These are phyloP conservation scores for Aphanomyces cochlioides DNA, from an alignment of 352 stramenopile genomes.

Conservation along the genomic window DNA sequence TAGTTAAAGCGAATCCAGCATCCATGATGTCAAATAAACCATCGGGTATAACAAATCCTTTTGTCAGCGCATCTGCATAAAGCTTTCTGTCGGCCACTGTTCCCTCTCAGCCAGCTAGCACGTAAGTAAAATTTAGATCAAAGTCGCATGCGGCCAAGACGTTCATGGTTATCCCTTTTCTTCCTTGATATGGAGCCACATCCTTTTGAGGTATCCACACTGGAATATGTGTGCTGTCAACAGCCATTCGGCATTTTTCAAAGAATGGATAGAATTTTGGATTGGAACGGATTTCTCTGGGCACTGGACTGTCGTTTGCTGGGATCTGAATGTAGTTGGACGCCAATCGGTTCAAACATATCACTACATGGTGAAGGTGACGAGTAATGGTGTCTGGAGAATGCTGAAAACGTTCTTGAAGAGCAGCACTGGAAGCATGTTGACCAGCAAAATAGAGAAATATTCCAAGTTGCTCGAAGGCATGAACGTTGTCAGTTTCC, in stretches of 20 bases:
- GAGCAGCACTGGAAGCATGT: too few relatives aligned
- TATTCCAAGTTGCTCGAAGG: too few relatives aligned
- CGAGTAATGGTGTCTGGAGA: background rate
- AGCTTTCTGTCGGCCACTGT: slow-evolving; percentile 11
- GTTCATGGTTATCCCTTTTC: slow-evolving; percentile 29
- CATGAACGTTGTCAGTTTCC: too few relatives aligned
- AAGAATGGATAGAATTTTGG: too few relatives aligned
- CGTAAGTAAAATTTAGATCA: slow-evolving; percentile 25
- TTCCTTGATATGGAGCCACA: slow-evolving; percentile 15
- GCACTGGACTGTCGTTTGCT: too few relatives aligned
- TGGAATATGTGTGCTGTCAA: background rate
- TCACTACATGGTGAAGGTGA: too few relatives aligned
- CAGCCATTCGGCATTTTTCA: too few relatives aligned
- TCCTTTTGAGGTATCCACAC: background rate
- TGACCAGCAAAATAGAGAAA: too few relatives aligned
- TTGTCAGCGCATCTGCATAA: background rate
- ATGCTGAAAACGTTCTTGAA: too few relatives aligned
- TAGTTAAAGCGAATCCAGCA: background rate
- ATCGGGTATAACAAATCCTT: background rate
- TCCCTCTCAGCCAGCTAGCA: slow-evolving; percentile 20
- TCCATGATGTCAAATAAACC: slow-evolving; percentile 4
- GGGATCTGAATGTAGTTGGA: too few relatives aligned
- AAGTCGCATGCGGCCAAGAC: slow-evolving; percentile 19
- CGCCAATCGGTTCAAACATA: too few relatives aligned
- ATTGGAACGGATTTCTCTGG: too few relatives aligned